Evolutionary conservation across 2,329 filamentous ascomycete genomes (phyloP).

Genomic region (Talaromyces sp.): DNA sequence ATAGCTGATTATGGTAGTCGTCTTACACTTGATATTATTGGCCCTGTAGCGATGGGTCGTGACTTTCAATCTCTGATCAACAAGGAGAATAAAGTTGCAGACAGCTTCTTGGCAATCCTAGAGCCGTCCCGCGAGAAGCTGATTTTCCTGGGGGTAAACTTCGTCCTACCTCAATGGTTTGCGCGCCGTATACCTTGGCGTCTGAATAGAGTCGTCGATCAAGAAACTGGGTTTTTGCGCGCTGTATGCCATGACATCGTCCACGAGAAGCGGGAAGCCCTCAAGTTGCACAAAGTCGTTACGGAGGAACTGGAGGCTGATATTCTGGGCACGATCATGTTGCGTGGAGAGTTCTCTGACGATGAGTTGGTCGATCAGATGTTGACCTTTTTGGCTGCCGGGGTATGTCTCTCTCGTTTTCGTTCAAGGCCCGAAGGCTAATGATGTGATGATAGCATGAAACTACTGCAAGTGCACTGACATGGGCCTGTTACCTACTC

Average conservation of each 20-base stretch:
- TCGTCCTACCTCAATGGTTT: constrained; percentile 52
- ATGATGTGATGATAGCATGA: constrained; percentile 40
- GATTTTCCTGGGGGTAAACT: constrained; percentile 42
- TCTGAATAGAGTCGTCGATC: constrained; percentile 30
- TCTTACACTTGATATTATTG: constrained; percentile 58
- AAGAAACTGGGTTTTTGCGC: constrained; percentile 32
- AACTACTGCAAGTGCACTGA: constrained; percentile 53
- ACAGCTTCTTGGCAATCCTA: constrained; percentile 52
- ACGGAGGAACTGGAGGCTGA: constrained; percentile 35
- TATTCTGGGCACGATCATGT: constrained; percentile 39
- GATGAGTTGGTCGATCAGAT: constrained; percentile 42
- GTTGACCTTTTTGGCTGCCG: constrained; percentile 42
- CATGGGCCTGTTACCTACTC: constrained; percentile 54
- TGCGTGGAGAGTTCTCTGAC: constrained; percentile 37
- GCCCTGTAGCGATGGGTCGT: constrained; percentile 54
- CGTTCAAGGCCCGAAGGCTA: not conserved
- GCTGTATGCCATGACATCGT: constrained; percentile 35
- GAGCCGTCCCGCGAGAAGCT: constrained; percentile 44
- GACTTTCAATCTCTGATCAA: constrained; percentile 54
- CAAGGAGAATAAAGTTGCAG: constrained; percentile 50
- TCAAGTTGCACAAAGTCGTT: constrained; percentile 34
- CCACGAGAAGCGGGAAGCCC: constrained; percentile 30
- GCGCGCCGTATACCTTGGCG: constrained; percentile 44
- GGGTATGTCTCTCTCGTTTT: constrained; percentile 23
- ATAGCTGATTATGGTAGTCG: constrained; percentile 30